Base-by-base conservation (phyloP, 1,284 basidiomycete genomes). In the Trichosporon ovoides region DNA sequence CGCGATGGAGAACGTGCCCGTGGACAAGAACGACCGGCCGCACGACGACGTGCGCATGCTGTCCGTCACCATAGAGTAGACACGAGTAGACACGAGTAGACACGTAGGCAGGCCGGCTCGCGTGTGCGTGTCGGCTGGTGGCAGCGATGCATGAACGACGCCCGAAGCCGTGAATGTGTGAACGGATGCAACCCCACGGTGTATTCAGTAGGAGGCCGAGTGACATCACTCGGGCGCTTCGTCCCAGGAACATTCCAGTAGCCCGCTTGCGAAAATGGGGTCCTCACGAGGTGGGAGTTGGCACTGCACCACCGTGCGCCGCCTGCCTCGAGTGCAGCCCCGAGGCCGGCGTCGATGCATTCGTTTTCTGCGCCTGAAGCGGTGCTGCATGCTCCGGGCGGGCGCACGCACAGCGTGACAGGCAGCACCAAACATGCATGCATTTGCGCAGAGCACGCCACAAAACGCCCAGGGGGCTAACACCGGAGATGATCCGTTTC, bases 21-120 rank as follows among this genome's bases (percentile, higher is more conserved):
- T 84, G 38, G 76, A 78, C 54, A 91, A 93, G 78, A 77, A 81
- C 53, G 90, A 95, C 72, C 89, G 89, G 73, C 91, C 91, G 24
- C 89, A 84, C 64, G 91, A 93, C 68, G 91, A 93, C 70, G 90
- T 95, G 76, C 89, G 89, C 75, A 93, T 94, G 66, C 57, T 61
- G 57, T 58, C 55, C 2, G 59, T 64, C 52, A 64, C 63, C 18
- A 48, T 63, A 16, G 58, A 57, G 43, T 62, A 59, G 58, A 28
- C 19, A 33, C n/a, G 20, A 24, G 20, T 35, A 4, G 28, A 31
- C 28, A n/a, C n/a, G n/a, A n/a, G n/a, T n/a, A n/a, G n/a, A n/a
- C n/a, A n/a, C n/a, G n/a, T n/a, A n/a, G n/a, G n/a, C n/a, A n/a
- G n/a, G n/a, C n/a, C n/a, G n/a, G n/a, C n/a, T n/a, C n/a, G n/a